Evolutionary conservation across 2,329 filamentous ascomycete genomes (phyloP), one percentile per base, ranked within the genome.

Genomic region (Epichloe brachyelytri): DNA sequence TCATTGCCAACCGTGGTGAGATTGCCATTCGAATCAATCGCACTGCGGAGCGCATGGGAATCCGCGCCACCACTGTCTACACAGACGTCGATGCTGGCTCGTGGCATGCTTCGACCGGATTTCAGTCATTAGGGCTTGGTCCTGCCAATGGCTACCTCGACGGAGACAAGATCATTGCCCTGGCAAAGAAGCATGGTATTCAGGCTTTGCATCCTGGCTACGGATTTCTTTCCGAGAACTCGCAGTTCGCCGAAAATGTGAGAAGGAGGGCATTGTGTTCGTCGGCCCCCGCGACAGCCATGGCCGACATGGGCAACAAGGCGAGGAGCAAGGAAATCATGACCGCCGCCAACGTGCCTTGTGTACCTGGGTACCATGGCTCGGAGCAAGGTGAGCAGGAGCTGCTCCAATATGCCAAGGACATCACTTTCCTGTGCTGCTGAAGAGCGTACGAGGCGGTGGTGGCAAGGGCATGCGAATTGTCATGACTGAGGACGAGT

Each of bases 1-100:
- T 98, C 22, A 97, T 98, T 64, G 93, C 93, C 50, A 98, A 98
- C 66, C 84, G 93, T 59, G 93, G 93, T 60, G 93, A 98, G 70
- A 98, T 98, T 60, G 93, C 93, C 47, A 76, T 98, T 65, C 86
- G 93, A 58, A 93, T 98, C 58, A 86, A 90, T 58, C 81, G 83
- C 58, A 98, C 93, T 20, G 93, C 93, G 36, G 77, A 86, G 48
- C 81, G 85, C 56, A 85, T 95, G 63, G 91, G 93, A 52, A 95
- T 98, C 63, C 82, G 83, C 55, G 95, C 91, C 17, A 96, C 91
- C 0, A 96, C 91, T 0, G 78, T 98, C 53, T 98, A 95, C 69
- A 98, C 93, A 7, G 87, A 95, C 58, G 87, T 91, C 39, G 93
- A 98, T 67, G 83, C 86, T 52, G 75, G 74, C 55, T 85, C 89